A percentile compares a stretch with the other conserved stretches of the same genome.
phyloP scores from a whole-genome alignment of 495 filamentous ascomycete genomes.

The Symbiotaphrina buchneri region DNA sequence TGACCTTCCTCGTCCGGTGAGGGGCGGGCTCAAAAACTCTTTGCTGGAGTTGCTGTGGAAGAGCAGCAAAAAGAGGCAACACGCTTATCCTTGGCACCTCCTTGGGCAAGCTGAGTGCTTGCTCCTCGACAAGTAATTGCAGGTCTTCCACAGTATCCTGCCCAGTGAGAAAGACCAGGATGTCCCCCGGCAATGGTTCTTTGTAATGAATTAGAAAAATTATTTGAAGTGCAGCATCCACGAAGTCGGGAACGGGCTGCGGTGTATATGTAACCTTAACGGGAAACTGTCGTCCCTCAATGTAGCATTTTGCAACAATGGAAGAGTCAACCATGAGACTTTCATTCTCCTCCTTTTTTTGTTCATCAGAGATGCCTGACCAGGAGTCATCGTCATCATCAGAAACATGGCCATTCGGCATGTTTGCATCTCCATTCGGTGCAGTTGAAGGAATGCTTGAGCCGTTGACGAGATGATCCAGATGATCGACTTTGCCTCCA shows the following conservation, averaged over 20 bases:
- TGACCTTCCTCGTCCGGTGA: slow-evolving; percentile 59
- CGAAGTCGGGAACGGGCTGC: slow-evolving; percentile 59
- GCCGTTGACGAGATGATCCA: not conserved
- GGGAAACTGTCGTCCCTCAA: slow-evolving; percentile 75
- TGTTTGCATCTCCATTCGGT: slow-evolving; percentile 1
- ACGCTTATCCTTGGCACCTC: slow-evolving; percentile 46
- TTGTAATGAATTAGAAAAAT: slow-evolving; percentile 80
- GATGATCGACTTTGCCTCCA: slow-evolving; percentile 15
- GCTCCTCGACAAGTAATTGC: slow-evolving; percentile 60
- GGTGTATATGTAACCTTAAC: slow-evolving; percentile 60
- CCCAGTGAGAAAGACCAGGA: slow-evolving; percentile 82
- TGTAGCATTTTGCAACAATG: slow-evolving; percentile 36
- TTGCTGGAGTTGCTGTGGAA: slow-evolving; percentile 61
- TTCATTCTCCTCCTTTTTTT: not conserved
- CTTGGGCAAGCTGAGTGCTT: slow-evolving; percentile 42
- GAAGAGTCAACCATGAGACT: too few relatives aligned
- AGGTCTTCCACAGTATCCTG: slow-evolving; percentile 80
- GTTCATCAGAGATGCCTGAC: slow-evolving; percentile 7
- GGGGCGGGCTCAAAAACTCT: slow-evolving; percentile 62
- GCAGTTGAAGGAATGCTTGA: not conserved
- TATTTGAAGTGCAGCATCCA: slow-evolving; percentile 56
- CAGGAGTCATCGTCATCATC: slow-evolving; percentile 6
- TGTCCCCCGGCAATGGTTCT: slow-evolving; percentile 79
- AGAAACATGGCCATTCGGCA: not conserved
- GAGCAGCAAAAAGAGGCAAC: slow-evolving; percentile 50